Evolutionary conservation across 2,329 filamentous ascomycete genomes (phyloP).

Genomic region (Esteya vermicola): DNA sequence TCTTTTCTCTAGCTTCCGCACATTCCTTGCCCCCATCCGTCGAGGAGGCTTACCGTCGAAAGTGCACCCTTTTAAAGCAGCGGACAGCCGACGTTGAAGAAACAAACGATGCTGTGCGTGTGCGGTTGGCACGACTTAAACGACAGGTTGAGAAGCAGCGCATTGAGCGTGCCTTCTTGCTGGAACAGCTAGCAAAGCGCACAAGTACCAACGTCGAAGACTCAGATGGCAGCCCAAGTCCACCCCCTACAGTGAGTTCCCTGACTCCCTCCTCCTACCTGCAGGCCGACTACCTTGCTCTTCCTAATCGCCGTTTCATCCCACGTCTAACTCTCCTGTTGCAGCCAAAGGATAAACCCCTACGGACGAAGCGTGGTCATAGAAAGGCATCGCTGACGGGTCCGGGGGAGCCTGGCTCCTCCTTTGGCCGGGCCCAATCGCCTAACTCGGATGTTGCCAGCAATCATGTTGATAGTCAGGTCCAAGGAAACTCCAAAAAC

Average conservation of each 20-base stretch:
- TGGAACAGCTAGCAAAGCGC: conserved; percentile 59
- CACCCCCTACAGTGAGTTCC: conserved; percentile 56
- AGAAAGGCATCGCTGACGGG: conserved; percentile 40
- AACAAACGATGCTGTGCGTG: conserved; percentile 70
- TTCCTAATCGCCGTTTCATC: conserved; percentile 3
- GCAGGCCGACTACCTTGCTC: too few species aligned
- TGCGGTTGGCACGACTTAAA: conserved; percentile 66
- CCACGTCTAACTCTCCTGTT: conserved; percentile 8
- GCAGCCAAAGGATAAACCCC: conserved; percentile 64
- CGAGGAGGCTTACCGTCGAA: conserved; percentile 88
- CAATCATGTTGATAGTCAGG: conserved; percentile 25
- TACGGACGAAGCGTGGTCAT: conserved; percentile 60
- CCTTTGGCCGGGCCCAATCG: conserved; percentile 25
- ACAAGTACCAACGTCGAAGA: conserved; percentile 64
- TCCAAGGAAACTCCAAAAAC: conserved; percentile 15
- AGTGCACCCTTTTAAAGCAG: conserved; percentile 89
- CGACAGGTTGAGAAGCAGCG: conserved; percentile 85
- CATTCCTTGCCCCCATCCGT: conserved; percentile 65
- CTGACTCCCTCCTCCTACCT: not conserved
- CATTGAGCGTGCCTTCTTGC: conserved; percentile 64
- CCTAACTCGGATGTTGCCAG: conserved; percentile 39
- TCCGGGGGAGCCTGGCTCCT: conserved; percentile 25
- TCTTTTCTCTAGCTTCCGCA: not conserved
- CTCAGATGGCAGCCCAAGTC: conserved; percentile 64
- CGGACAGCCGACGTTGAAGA: conserved; percentile 85